Base-by-base conservation (phyloP, 1,139 yeast species). In the Hemisphaericaspora lyxosophila region DNA sequence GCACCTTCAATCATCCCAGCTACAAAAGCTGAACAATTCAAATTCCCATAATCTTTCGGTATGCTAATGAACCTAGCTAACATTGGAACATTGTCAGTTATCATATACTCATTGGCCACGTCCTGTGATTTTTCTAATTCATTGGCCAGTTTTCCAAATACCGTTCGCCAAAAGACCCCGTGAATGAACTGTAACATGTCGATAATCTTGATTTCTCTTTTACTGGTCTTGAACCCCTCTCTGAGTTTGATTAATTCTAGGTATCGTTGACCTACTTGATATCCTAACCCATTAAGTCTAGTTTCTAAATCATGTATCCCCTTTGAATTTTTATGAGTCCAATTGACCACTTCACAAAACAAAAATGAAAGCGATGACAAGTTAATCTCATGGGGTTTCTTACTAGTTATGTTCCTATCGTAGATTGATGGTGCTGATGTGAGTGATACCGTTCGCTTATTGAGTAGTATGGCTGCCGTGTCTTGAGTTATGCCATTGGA, bases 1-100 rank as follows among this genome's bases (percentile, higher is more conserved):
- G 92, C 84, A 0, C 97, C 97, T 57, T 90, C 96, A 19, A 92
- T 77, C 19, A 92, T 78, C 0, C 98, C 98, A 1, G 97, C 97
- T 2, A 85, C 78, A 53, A 85, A 86, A 0, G 96, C 90, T 8
- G 86, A 83, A 53, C 95, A 85, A 53, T 85, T 86, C 51, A 88
- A 71, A 47, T 82, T 82, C 6, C 86, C 82, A 57, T 84, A 81
- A 46, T 88, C 95, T 48, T 77, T 79, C 3, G 96, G 96, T 4
- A 85, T 82, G 23, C 85, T 80, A 18, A 92, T 82, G 57, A 78
- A 92, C 50, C 79, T 82, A 8, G 92, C 76, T 35, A 90, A 73
- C 39, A 85, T 53, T 3, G 98, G 98, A 18, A 75, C 63, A 51
- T 85, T 81, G 57, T 92, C 98, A 15, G 84, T 82, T 43, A 94